Evolutionary conservation across 768 basidiomycete genomes (phyloP), one percentile per base, ranked within the genome.

Genomic region (Harrya chromipes): DNA sequence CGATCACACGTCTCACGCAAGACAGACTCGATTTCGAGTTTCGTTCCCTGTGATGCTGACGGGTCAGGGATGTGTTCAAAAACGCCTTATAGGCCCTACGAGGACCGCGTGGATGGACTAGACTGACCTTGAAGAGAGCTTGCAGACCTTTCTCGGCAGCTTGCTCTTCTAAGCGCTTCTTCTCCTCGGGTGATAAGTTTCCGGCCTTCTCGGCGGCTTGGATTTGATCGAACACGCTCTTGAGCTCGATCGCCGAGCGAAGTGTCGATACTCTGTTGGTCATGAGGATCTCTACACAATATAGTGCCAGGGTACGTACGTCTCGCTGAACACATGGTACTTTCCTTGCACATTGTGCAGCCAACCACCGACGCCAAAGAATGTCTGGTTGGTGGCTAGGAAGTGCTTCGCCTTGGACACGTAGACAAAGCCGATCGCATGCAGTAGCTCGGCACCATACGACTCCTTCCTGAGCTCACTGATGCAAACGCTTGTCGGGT

Each of bases 251-350:
- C 0, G 93, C 92, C 2, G 90, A 82, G 19, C 89, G 83, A 12
- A 93, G 69, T 0, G 90, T 93, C 9, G 90, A 92, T 14, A 93
- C 88, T 8, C 88, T 91, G 35, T 31, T 41, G 27, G 31, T 20
- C 35, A 33, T 54, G n/a, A 55, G 52, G 37, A 21, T 40, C 41
- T 16, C 43, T 26, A 17, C 10, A 37, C 23, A 8, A 27, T 27
- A 40, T 44, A 16, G 40, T 34, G 9, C 23, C 40, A 17, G 23
- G n/a, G 50, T 33, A 74, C 88, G 58, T 55, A 90, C 88, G 90
- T 93, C 73, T 94, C 91, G 64, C 90, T 92, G 68, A 95, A 89
- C 16, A 94, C 87, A 61, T 94, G 91, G 43, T 92, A 94, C 70
- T 91, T 93, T 12, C 88, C 89, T 65, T 91, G 89, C 3, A 93